Percentiles rank a stretch among this genome's conserved stretches.
Evolutionary conservation across 2,329 filamentous ascomycete species (phyloP).

Genomic region (Pseudohalonectria lignicola): DNA sequence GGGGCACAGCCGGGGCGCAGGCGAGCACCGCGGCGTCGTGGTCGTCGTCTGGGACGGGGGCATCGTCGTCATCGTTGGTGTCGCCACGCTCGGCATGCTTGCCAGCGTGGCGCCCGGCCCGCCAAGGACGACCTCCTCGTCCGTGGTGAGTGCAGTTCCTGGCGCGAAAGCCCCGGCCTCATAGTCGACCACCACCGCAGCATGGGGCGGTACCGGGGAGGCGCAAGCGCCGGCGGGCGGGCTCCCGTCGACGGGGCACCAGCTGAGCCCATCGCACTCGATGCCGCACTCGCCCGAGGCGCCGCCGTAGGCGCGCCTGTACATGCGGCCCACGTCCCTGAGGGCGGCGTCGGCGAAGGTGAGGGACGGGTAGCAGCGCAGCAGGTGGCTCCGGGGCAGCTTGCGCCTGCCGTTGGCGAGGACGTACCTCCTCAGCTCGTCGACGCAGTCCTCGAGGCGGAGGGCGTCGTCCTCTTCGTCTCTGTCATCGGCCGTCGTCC

Average conservation of each 20-base stretch:
- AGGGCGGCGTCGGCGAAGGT: constrained; percentile 36
- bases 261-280: constrained; percentile 21
- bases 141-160: no score
- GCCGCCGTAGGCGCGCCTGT: constrained; percentile 44
- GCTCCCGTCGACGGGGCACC: constrained; percentile 8
- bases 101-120: no score
- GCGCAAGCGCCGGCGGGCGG: not conserved
- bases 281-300: constrained; percentile 32
- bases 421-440: constrained; percentile 49
- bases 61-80: no score
- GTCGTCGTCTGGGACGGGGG: no score
- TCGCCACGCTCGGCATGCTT: no score
- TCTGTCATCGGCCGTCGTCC: constrained; percentile 14
- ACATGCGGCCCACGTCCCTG: constrained; percentile 43
- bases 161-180: no score
- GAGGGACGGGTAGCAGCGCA: constrained; percentile 46
- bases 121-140: no score
- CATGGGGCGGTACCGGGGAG: no score
- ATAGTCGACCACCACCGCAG: no score
- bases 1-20: constrained; percentile 11
- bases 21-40: constrained; percentile 14
- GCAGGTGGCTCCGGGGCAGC: constrained; percentile 38
- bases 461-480: no score
- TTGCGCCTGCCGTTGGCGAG: constrained; percentile 38
- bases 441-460: constrained; percentile 48